Evolutionary conservation across 202 grass and related monocot genomes (phyloP), one percentile per base, ranked within the genome.

Genomic region (Setaria viridis): DNA sequence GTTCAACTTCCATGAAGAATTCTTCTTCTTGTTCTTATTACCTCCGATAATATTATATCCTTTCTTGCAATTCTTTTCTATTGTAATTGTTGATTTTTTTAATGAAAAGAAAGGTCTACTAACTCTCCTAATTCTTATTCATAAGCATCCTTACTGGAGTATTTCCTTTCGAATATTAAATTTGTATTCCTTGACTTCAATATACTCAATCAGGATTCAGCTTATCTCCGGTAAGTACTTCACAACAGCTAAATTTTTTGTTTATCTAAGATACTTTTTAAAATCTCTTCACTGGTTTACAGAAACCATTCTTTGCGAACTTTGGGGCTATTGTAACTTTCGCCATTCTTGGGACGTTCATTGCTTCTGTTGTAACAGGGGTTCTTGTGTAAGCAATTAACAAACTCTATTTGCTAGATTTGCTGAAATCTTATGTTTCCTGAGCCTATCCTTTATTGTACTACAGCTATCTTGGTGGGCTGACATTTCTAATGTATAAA

Each of bases 1-100:
- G 96, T 99, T 99, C 90, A 99, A 99, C 84, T 99, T 99, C 65
- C 96, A 99, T 70, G 96, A 99, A 81, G 96, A 99, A 79, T 99
- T 99, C 74, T 99, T 99, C 87, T 99, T 99, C 91, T 85, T 99
- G 74, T 99, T 99, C 91, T 91, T 99, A 68, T 83, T 99, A 68
- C 96, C 96, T 67, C 96, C 96, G 4, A 99, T 99, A 83, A 99
- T 99, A 99, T 99, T 99, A 99, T 99, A 99, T 99, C 96, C 96
- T 94, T 92, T 85, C 66, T 48, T 39, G 58, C 53, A 37, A 77
- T 71, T 82, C 62, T 20, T 76, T 72, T 51, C 10, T 45, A 77
- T 67, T 53, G 13, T 34, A 3, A 45, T 63, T 55, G 11, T 67
- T 73, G 6, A 46, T 67, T 57, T 85, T 75, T 1, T 47, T 81